Percentiles rank a stretch among this genome's conserved stretches.
Conservation (phyloP, 345 rosid genomes). For the Rhizophora apiculata region DNA sequence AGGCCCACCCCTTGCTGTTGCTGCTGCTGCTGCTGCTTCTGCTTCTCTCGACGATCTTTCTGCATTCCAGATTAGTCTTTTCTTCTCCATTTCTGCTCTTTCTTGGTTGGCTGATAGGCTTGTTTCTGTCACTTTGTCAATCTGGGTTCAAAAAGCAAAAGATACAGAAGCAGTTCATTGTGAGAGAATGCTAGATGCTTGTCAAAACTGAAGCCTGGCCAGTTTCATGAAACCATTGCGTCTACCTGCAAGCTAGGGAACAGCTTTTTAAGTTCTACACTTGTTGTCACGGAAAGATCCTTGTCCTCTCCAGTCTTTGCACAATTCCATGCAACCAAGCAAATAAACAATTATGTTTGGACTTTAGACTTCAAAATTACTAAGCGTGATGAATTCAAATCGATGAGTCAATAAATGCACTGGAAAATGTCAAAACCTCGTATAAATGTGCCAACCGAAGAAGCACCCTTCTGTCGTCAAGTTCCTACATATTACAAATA, state of each 20-base stretch:
- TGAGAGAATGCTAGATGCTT: background rate
- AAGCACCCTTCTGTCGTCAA: slow-evolving; percentile 69
- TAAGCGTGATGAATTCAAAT: background rate
- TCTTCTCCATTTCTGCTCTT: slow-evolving; percentile 72
- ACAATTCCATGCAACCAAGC: slow-evolving; percentile 6
- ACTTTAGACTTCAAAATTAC: background rate
- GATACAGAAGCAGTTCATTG: too few species aligned
- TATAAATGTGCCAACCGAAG: slow-evolving; percentile 86
- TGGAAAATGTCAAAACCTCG: slow-evolving; percentile 36
- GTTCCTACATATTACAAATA: slow-evolving; percentile 47
- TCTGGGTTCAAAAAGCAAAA: slow-evolving; percentile 35
- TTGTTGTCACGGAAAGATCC: slow-evolving; percentile 60
- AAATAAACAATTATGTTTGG: background rate
- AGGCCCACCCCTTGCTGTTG: slow-evolving; percentile 49
- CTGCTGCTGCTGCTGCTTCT: slow-evolving; percentile 25
- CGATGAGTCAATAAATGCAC: background rate
- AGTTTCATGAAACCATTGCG: background rate
- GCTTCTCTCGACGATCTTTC: slow-evolving; percentile 39
- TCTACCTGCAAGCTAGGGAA: slow-evolving; percentile 52
- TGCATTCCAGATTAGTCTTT: slow-evolving; percentile 70
- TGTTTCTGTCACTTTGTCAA: slow-evolving; percentile 55
- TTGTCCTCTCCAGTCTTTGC: slow-evolving; percentile 72
- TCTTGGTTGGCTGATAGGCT: slow-evolving; percentile 87
- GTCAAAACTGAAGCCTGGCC: slow-evolving; percentile 3
- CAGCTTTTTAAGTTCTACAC: slow-evolving; percentile 60